Percentiles rank a stretch among this genome's conserved stretches.
Evolutionary conservation across 225 moss, liverwort and hornwort species (phyloP).

Genomic region (Physcomitrium patens): DNA sequence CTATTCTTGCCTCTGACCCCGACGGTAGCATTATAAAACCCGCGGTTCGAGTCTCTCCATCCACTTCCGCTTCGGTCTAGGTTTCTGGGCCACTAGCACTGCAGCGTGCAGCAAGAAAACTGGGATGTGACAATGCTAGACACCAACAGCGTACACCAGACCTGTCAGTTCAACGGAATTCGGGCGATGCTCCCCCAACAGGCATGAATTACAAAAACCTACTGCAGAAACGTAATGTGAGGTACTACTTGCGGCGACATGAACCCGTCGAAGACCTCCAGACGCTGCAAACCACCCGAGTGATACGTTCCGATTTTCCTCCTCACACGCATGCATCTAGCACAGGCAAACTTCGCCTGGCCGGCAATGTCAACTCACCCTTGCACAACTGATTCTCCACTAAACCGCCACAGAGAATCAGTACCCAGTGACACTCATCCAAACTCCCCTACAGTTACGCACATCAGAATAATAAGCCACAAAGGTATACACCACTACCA

Average conservation of each 20-base stretch:
- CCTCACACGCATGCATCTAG: constrained; percentile 23
- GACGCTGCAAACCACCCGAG: too few relatives aligned
- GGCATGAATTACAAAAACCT: constrained; percentile 1
- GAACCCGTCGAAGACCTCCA: background rate
- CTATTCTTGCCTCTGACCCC: background rate
- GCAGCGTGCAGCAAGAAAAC: constrained; percentile 24
- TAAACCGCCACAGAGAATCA: constrained; percentile 3
- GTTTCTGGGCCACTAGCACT: background rate
- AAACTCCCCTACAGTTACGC: background rate
- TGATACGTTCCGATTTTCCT: constrained; percentile 8
- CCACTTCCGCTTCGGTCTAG: constrained; percentile 7
- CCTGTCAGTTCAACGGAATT: background rate
- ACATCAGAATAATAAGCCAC: background rate
- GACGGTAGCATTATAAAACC: background rate
- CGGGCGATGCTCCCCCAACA: background rate
- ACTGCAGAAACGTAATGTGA: background rate
- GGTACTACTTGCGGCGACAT: background rate
- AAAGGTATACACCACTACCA: too few relatives aligned
- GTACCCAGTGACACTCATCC: too few relatives aligned
- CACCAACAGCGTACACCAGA: background rate
- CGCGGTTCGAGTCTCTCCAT: background rate
- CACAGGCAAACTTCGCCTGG: background rate
- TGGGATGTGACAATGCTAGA: background rate
- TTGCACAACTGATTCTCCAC: constrained; percentile 3
- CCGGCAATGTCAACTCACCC: background rate